Conservation (phyloP, 352 stramenopile genomes). For the Labyrinthula sp. region DNA sequence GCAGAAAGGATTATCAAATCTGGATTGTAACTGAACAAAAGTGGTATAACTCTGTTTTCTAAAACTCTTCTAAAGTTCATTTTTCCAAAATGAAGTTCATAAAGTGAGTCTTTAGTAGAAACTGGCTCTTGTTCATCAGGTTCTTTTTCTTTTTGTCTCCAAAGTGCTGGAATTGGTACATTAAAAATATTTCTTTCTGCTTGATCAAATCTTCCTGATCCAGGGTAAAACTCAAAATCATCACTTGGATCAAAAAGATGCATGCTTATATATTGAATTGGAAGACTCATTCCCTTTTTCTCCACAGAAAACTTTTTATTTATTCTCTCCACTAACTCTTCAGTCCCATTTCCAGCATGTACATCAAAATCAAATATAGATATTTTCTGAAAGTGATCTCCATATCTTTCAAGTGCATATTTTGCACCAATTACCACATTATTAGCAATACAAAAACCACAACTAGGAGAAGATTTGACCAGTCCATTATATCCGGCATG, state of each 20-base stretch:
- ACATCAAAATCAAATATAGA: constrained; percentile 71
- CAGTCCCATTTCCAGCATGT: constrained; percentile 63
- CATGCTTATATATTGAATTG: constrained; percentile 30
- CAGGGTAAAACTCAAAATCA: constrained; percentile 49
- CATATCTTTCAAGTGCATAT: constrained; percentile 61
- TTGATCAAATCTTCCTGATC: constrained; percentile 48
- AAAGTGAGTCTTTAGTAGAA: constrained; percentile 2
- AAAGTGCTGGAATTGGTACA: constrained; percentile 49
- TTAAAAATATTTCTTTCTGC: constrained; percentile 56
- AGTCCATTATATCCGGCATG: constrained; percentile 42
- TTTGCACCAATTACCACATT: constrained; percentile 73
- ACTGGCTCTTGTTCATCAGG: neutral
- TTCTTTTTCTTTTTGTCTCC: constrained; percentile 33
- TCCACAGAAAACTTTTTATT: constrained; percentile 23
- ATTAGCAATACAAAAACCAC: constrained; percentile 84
- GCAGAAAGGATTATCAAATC: constrained; percentile 52
- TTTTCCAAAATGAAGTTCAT: constrained; percentile 34
- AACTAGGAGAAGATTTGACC: constrained; percentile 37
- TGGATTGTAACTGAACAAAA: constrained; percentile 46
- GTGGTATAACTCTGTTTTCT: constrained; percentile 43
- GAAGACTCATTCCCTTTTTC: constrained; percentile 8
- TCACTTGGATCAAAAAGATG: constrained; percentile 29
- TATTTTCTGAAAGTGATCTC: constrained; percentile 49
- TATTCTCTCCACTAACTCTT: constrained; percentile 40
- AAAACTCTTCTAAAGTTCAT: constrained; percentile 44